Percentiles rank a stretch among this genome's conserved stretches.
Conservation (phyloP, 73 alveolate genomes). For the Paramecium tetraurelia region DNA sequence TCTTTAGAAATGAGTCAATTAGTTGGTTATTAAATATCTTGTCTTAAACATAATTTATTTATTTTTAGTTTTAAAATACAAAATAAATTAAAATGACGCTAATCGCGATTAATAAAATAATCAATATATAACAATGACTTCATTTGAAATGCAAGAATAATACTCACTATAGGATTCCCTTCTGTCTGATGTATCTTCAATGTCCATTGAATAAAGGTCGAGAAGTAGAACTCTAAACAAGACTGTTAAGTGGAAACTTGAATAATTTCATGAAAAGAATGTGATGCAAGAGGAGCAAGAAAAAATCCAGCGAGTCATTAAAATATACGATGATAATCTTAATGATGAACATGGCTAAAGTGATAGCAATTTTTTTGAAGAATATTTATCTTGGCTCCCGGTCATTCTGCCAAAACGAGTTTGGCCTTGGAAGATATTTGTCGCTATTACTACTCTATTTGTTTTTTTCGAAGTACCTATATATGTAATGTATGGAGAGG, state of each 20-base stretch:
- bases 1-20: background rate
- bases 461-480: slow-evolving; percentile 9
- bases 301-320: background rate
- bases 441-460: background rate
- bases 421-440: slow-evolving; percentile 28
- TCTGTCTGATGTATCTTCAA: background rate
- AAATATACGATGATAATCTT: background rate
- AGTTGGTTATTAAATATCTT: background rate
- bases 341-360: background rate
- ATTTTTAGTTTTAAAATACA: background rate
- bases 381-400: background rate
- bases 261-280: background rate
- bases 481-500: background rate
- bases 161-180: background rate
- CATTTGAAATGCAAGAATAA: slow-evolving; percentile 14
- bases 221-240: background rate
- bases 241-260: background rate
- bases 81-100: background rate
- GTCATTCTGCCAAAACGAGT: slow-evolving; percentile 11
- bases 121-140: background rate
- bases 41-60: slow-evolving; percentile 9
- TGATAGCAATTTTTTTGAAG: background rate
- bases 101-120: background rate
- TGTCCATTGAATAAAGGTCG: background rate
- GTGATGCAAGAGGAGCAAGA: background rate